Conservation (phyloP, 768 basidiomycete species). For the Leccinum boreale region DNA sequence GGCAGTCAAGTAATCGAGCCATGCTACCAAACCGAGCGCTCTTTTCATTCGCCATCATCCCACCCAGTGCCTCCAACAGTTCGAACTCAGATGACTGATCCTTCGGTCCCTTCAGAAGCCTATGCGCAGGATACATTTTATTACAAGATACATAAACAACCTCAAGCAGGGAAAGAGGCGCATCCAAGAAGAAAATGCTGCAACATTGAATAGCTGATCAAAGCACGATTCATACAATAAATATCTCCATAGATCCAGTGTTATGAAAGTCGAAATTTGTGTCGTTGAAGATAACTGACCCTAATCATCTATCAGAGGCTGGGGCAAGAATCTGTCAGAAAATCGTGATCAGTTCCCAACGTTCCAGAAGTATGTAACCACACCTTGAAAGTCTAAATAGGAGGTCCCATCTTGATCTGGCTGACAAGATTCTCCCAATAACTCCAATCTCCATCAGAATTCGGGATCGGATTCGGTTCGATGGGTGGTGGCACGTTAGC, state of each 20-base stretch:
- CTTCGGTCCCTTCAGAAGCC: background rate
- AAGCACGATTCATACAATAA: constrained; percentile 2
- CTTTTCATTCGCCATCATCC: background rate
- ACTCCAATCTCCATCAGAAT: constrained; percentile 66
- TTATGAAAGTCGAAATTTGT: constrained; percentile 5
- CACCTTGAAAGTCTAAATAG: constrained; percentile 17
- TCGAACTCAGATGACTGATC: background rate
- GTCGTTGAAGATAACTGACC: constrained; percentile 6
- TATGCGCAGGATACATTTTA: background rate
- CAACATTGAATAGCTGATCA: constrained; percentile 3
- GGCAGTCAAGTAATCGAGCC: background rate
- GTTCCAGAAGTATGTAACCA: background rate
- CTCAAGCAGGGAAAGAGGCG: background rate
- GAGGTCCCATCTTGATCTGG: constrained; percentile 40
- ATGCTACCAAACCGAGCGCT: background rate
- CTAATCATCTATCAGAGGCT: background rate
- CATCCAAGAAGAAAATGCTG: background rate
- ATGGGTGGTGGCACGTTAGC: constrained; percentile 37
- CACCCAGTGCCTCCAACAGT: no score
- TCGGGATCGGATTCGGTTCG: constrained; percentile 45
- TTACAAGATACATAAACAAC: background rate
- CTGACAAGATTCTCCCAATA: constrained; percentile 83
- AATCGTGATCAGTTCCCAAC: background rate
- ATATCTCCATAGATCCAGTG: constrained; percentile 1
- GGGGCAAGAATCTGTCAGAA: background rate